Evolutionary conservation across 495 filamentous ascomycete species (phyloP).

Genomic region (Baudoinia panamericana): DNA sequence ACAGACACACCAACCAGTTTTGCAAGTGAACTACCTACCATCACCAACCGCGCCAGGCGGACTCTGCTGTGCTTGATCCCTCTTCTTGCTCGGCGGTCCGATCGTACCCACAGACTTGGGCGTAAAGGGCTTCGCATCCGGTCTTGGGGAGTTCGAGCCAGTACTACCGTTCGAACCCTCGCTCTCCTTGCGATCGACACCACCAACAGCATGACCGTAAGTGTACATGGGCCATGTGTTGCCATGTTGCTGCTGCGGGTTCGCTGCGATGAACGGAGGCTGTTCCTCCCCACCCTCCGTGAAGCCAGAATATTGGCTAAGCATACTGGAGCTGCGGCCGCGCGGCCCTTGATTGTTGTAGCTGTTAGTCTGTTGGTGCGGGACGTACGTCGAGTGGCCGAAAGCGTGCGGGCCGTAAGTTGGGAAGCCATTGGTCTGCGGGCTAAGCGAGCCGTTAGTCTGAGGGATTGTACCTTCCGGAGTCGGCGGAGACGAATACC

Average conservation of each 20-base stretch:
- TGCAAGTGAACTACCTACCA: constrained; percentile 14
- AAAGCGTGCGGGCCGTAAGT: constrained; percentile 16
- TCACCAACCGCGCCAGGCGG: constrained; percentile 11
- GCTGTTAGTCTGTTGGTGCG: too few relatives aligned
- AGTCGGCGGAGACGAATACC: constrained; percentile 23
- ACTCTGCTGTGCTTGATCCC: constrained; percentile 10
- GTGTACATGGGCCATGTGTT: constrained; percentile 9
- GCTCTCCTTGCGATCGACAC: constrained; percentile 16
- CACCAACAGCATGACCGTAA: neutral
- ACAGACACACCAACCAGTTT: constrained; percentile 7
- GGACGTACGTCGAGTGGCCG: too few relatives aligned
- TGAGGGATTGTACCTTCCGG: constrained; percentile 28
- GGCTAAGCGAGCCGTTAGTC: constrained; percentile 20
- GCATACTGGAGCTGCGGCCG: constrained; percentile 54
- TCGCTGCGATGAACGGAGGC: constrained; percentile 13
- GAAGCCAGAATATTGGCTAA: constrained; percentile 52
- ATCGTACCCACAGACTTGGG: constrained; percentile 10
- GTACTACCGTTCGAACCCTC: constrained; percentile 18
- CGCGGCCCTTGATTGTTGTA: constrained; percentile 16
- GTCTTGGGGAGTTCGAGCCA: constrained; percentile 16
- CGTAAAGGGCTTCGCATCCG: constrained; percentile 15
- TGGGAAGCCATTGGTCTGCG: constrained; percentile 15
- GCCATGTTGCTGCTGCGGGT: constrained; percentile 3
- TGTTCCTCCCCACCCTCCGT: constrained; percentile 38
- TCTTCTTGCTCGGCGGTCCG: constrained; percentile 14